phyloP scores from a whole-genome alignment of 306 rosid species.

The Prunus dulcis region DNA sequence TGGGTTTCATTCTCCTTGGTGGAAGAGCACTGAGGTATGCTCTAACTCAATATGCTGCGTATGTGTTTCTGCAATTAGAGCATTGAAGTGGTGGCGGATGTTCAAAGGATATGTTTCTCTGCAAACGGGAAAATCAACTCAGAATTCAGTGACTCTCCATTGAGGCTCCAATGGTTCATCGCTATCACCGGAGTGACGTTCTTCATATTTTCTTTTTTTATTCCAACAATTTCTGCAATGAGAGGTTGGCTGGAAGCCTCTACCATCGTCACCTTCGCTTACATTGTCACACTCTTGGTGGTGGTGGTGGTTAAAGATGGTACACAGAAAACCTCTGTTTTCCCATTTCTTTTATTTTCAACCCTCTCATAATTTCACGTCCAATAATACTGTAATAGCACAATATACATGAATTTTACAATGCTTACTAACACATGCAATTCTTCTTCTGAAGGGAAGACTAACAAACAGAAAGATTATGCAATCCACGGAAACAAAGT shows the following conservation, averaged over 20 bases:
- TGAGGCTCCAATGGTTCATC: conserved; percentile 54
- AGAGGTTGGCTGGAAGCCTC: conserved; percentile 44
- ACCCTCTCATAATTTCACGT: neutral
- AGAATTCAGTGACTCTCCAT: conserved; percentile 39
- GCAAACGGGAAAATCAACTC: conserved; percentile 44
- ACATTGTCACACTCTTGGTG: conserved; percentile 28
- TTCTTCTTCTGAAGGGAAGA: conserved; percentile 34
- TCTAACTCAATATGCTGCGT: neutral
- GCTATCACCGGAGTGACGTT: conserved; percentile 43
- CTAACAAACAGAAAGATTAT: conserved; percentile 23
- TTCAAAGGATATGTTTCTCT: neutral
- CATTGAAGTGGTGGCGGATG: neutral
- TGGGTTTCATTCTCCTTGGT: conserved; percentile 59
- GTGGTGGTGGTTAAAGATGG: conserved; percentile 47
- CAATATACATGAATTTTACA: no score
- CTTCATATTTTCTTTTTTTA: conserved; percentile 37
- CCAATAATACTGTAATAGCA: no score
- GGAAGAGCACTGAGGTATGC: conserved; percentile 54
- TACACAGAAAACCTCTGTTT: neutral
- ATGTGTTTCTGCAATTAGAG: neutral
- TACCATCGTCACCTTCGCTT: conserved; percentile 32
- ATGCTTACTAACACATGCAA: neutral
- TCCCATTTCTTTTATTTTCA: neutral
- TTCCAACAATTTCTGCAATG: conserved; percentile 56
- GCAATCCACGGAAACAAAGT: conserved; percentile 36